Evolutionary conservation across 495 filamentous ascomycete species (phyloP).

Genomic region (Penicillium antarcticum): DNA sequence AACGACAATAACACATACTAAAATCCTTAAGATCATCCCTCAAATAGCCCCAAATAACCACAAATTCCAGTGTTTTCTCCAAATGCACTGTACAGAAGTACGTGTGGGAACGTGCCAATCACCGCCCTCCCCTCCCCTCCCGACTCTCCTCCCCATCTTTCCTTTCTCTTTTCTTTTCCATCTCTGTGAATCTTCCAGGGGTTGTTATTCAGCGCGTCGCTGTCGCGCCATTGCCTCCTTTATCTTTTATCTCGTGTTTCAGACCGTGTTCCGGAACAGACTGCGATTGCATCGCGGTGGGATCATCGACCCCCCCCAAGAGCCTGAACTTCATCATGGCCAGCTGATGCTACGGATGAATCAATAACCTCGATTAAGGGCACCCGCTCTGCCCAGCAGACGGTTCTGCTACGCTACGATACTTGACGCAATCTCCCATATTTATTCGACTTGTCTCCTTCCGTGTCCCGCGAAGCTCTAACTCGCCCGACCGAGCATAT

Average conservation of each 20-base stretch:
- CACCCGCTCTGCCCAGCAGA: conserved; percentile 50
- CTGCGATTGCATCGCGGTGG: neutral
- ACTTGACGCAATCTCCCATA: conserved; percentile 5
- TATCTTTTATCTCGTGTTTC: conserved; percentile 20
- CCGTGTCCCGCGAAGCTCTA: neutral
- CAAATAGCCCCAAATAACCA: neutral
- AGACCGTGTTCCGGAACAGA: conserved; percentile 4
- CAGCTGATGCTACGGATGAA: conserved; percentile 44
- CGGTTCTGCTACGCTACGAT: conserved; percentile 32
- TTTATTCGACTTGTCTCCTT: neutral
- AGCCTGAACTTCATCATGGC: conserved; percentile 33
- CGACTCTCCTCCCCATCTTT: conserved; percentile 9
- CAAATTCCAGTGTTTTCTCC: neutral
- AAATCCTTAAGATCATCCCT: too few relatives aligned
- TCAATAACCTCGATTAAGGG: conserved; percentile 42
- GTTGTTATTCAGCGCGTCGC: conserved; percentile 37
- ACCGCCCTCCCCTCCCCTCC: conserved; percentile 13
- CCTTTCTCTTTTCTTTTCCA: conserved; percentile 1
- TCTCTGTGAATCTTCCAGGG: neutral
- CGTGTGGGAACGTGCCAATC: conserved; percentile 14
- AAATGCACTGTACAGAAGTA: neutral
- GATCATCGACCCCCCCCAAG: conserved; percentile 8
- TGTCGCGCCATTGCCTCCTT: conserved; percentile 37
- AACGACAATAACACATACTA: too few relatives aligned
- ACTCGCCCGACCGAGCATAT: conserved; percentile 3